A percentile compares a stretch with the other conserved stretches of the same genome.
Evolutionary conservation across 805 yeast genomes (phyloP).

Genomic region (Metschnikowia vanudenii): DNA sequence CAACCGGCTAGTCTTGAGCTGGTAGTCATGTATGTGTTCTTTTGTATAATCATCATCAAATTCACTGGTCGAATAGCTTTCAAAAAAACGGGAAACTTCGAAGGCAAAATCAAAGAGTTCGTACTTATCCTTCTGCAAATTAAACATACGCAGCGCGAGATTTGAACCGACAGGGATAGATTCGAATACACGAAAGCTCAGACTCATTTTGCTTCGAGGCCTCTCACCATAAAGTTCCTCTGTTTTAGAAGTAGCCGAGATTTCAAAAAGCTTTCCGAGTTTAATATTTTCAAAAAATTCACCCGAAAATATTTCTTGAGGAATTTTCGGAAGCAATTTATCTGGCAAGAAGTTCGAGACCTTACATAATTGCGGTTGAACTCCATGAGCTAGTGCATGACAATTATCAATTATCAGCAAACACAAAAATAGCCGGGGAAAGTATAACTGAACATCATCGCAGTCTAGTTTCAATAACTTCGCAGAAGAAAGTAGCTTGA

Average conservation of each 20-base stretch:
- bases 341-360: conserved; percentile 1
- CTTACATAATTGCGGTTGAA: conserved; percentile 24
- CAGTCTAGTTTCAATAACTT: conserved; percentile 1
- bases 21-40: conserved; percentile 36
- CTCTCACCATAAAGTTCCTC: not conserved
- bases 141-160: conserved; percentile 14
- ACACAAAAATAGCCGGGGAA: conserved; percentile 47
- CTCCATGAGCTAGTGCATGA: conserved; percentile 52
- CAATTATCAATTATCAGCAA: conserved; percentile 50
- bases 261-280: conserved; percentile 7
- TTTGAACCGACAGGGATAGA: not conserved
- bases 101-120: conserved; percentile 36
- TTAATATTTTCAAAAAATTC: conserved; percentile 8
- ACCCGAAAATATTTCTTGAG: not conserved
- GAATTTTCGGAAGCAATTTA: not conserved
- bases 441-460: conserved; percentile 17
- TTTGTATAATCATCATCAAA: conserved; percentile 22
- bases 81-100: conserved; percentile 27
- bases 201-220: conserved; percentile 2
- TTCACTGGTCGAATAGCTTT: conserved; percentile 1
- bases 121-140: conserved; percentile 33
- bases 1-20: conserved; percentile 39
- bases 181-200: not conserved
- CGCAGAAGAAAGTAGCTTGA: conserved; percentile 13
- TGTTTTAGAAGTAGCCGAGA: not conserved